Base-by-base conservation (phyloP, 2,329 filamentous ascomycete genomes). In the Ophiosphaerella herpotricha region DNA sequence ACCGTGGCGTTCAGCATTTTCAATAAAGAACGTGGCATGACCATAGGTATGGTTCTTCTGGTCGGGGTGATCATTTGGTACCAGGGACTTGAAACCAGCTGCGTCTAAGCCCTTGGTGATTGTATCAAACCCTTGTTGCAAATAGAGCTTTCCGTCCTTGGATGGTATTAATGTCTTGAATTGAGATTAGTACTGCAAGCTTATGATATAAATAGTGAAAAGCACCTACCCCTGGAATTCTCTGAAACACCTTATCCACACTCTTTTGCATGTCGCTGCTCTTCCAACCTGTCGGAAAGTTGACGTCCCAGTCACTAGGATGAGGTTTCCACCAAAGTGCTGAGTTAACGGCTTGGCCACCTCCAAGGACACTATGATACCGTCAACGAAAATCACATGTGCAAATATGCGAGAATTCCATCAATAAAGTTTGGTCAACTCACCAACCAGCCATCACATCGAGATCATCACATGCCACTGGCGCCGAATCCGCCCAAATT, bases 281-380 rank as follows among this genome's bases (percentile, higher is more conserved):
- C 69, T 86, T 84, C 87, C 87, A 91, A 18, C 86, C 87, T 1
- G 74, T 55, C 1, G 87, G 87, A 74, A 88, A 90, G 67, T 87
- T 87, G 64, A 82, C 79, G 64, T 90, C 84, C 77, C 86, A 90
- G 66, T 90, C 88, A 5, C 72, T 68, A 7, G 80, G 77, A 55
- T 85, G 82, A 0, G 87, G 79, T 64, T 81, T 84, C 78, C 83
- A 86, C 79, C 83, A 88, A 18, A 88, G 75, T 33, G 83, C 85
- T 31, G 85, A 82, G 60, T 88, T 89, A 56, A 88, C 77, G n/a
- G 83, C 81, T 1, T 80, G 83, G 5, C 83, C 83, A 38, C 86
- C 86, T 31, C 86, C 86, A 1, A 89, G 77, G 21, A 88, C 77
- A 57, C 62, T 65, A 24, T 46, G 23, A 39, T 23, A 24, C 9